Evolutionary conservation across 345 rosid species (phyloP).

Genomic region (Odontarrhena argentea): DNA sequence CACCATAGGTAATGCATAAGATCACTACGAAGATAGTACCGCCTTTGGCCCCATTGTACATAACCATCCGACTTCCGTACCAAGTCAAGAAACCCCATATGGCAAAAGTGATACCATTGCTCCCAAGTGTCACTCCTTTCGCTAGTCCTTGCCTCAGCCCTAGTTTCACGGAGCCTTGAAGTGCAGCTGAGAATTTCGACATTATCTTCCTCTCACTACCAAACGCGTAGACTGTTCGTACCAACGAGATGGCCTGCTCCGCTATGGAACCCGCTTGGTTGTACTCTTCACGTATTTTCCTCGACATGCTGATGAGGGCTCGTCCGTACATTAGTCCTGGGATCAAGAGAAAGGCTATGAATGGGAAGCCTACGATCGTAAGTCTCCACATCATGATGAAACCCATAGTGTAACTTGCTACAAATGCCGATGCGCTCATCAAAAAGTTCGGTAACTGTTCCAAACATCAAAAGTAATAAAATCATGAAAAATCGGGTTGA

Average conservation of each 20-base stretch:
- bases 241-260: conserved; percentile 84
- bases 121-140: conserved; percentile 85
- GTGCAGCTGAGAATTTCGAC: conserved; percentile 71
- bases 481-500: conserved; percentile 62
- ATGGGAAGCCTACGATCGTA: conserved; percentile 75
- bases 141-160: conserved; percentile 91
- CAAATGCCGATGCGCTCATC: conserved; percentile 71
- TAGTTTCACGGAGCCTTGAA: conserved; percentile 78
- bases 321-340: conserved; percentile 90
- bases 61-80: conserved; percentile 93
- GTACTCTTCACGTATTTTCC: conserved; percentile 85
- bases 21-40: conserved; percentile 79
- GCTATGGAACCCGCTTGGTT: conserved; percentile 83
- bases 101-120: conserved; percentile 86
- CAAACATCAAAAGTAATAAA: conserved; percentile 50
- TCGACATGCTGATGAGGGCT: conserved; percentile 74
- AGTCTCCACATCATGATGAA: conserved; percentile 87
- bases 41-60: conserved; percentile 82
- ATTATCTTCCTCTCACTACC: conserved; percentile 83
- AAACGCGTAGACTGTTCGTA: conserved; percentile 77
- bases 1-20: conserved; percentile 78
- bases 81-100: conserved; percentile 93
- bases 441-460: conserved; percentile 80
- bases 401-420: conserved; percentile 80
- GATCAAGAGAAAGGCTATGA: conserved; percentile 79